These are phyloP conservation scores for Pistacia integerrima DNA, from an alignment of 345 rosid genomes.

Conservation along the genomic window DNA sequence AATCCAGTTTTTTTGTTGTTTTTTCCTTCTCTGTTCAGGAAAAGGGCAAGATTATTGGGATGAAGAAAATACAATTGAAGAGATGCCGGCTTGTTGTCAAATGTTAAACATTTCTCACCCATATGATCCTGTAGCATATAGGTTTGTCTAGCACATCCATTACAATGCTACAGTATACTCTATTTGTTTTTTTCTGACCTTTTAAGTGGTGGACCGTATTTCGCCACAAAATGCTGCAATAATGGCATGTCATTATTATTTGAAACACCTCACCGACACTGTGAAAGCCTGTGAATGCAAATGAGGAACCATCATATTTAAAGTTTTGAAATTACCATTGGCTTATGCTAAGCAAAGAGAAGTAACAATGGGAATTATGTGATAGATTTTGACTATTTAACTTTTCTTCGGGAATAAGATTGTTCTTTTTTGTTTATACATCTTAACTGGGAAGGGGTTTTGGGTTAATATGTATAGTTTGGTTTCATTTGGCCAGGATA, in stretches of 20 bases:
- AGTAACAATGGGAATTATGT: no score
- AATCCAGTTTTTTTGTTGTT: neutral
- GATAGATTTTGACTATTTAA: no score
- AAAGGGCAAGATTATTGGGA: conserved; percentile 89
- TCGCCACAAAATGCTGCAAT: neutral
- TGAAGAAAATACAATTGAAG: conserved; percentile 77
- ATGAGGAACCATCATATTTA: neutral
- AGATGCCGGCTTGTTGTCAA: conserved; percentile 94
- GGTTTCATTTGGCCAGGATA: no score
- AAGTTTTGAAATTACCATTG: neutral
- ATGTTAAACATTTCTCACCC: conserved; percentile 99
- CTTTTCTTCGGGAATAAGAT: no score
- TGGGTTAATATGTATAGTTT: no score
- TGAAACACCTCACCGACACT: neutral
- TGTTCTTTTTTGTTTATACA: no score
- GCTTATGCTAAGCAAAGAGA: no score
- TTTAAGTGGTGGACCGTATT: neutral
- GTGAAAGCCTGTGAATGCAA: neutral
- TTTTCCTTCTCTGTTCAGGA: conserved; percentile 43
- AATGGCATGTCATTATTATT: neutral
- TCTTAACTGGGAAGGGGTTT: no score
- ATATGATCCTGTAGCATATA: conserved; percentile 96
- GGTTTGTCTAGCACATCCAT: conserved; percentile 44
- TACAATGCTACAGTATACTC: neutral
- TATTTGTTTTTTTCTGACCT: neutral